These are phyloP conservation scores for Gyrodon lividus DNA, from an alignment of 768 basidiomycete genomes.

Conservation along the genomic window DNA sequence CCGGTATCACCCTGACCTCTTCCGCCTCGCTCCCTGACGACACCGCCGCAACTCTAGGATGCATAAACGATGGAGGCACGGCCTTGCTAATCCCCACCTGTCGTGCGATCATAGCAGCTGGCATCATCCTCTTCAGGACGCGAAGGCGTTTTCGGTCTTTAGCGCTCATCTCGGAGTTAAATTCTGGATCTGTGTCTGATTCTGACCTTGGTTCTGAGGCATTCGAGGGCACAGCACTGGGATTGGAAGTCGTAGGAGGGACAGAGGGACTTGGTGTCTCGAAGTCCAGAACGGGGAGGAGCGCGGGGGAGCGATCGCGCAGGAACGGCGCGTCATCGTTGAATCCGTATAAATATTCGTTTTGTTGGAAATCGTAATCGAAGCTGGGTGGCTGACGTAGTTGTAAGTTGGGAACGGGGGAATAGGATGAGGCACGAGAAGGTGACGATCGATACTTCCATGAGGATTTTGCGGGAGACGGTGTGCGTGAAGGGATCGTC, in stretches of 20 bases:
- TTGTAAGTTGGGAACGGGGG: slow-evolving; percentile 1
- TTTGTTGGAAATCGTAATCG: slow-evolving; percentile 10
- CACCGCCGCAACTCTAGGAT: slow-evolving; percentile 6
- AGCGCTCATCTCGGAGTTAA: slow-evolving; percentile 19
- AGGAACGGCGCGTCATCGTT: slow-evolving; percentile 3
- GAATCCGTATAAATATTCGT: slow-evolving; percentile 14
- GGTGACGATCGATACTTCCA: neutral
- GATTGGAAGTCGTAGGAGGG: slow-evolving; percentile 17
- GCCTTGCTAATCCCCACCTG: slow-evolving; percentile 21
- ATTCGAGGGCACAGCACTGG: slow-evolving; percentile 16
- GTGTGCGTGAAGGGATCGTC: slow-evolving; percentile 2
- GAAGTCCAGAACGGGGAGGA: slow-evolving; percentile 2
- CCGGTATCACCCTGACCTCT: slow-evolving; percentile 46
- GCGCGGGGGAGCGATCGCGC: slow-evolving; percentile 5
- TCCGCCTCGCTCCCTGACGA: slow-evolving; percentile 33
- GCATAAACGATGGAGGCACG: slow-evolving; percentile 12
- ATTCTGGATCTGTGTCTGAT: slow-evolving; percentile 14
- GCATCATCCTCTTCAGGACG: slow-evolving; percentile 50
- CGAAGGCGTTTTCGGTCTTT: slow-evolving; percentile 38
- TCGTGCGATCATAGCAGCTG: slow-evolving; percentile 48
- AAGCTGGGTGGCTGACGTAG: slow-evolving; percentile 12
- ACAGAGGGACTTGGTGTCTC: slow-evolving; percentile 14
- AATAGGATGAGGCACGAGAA: slow-evolving; percentile 13
- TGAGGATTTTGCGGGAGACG: slow-evolving; percentile 7
- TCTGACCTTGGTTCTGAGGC: slow-evolving; percentile 16